phyloP scores from a whole-genome alignment of 2,329 filamentous ascomycete genomes.

The Penicillium sp. region DNA sequence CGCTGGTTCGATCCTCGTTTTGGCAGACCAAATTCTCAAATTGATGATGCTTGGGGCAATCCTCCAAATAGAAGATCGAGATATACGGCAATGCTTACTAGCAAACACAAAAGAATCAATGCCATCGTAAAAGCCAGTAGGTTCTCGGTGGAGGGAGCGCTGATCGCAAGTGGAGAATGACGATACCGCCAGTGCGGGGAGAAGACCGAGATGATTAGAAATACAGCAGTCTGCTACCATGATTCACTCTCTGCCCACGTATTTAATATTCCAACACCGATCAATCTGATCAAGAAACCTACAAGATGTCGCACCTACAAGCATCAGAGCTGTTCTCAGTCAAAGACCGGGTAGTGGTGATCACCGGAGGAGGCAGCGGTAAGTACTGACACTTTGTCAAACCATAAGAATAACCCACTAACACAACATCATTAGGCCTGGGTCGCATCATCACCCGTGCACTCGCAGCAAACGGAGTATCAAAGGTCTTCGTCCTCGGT shows the following conservation, averaged over 20 bases:
- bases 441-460: constrained; percentile 49
- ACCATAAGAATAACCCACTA: background rate
- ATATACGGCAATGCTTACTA: too few relatives aligned
- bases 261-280: background rate
- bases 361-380: constrained; percentile 58
- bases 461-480: constrained; percentile 49
- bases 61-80: too few relatives aligned
- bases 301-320: constrained; percentile 32
- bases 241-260: background rate
- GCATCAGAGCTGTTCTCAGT: constrained; percentile 50
- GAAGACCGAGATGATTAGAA: background rate
- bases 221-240: background rate
- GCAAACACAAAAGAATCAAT: too few relatives aligned
- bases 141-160: background rate
- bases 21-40: too few relatives aligned
- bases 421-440: constrained; percentile 30
- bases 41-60: too few relatives aligned
- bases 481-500: constrained; percentile 56
- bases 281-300: background rate
- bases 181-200: background rate
- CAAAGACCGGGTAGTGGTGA: constrained; percentile 53
- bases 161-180: background rate
- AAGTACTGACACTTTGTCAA: constrained; percentile 13
- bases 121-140: background rate
- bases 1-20: too few relatives aligned